Conservation (phyloP, 768 basidiomycete species). For the Antrodiella citrinella region DNA sequence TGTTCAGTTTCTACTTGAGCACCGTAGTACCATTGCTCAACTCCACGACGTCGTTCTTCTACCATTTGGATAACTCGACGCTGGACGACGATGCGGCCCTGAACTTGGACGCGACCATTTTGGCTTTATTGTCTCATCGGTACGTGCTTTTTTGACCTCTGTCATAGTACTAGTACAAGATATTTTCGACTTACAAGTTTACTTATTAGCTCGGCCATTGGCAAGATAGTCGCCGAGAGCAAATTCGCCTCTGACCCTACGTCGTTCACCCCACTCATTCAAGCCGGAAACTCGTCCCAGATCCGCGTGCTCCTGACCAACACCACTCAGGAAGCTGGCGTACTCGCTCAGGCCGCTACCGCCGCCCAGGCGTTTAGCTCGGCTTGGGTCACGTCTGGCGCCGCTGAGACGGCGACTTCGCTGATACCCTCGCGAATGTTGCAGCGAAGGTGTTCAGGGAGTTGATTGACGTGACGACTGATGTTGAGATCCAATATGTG, state of each 20-base stretch:
- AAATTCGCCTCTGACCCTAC: constrained; percentile 11
- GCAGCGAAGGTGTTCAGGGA: constrained; percentile 9
- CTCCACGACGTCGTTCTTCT: constrained; percentile 4
- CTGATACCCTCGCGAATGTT: neutral
- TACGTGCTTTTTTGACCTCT: neutral
- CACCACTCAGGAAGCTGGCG: constrained; percentile 13
- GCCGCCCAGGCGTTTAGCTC: constrained; percentile 9
- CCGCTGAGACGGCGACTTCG: constrained; percentile 1
- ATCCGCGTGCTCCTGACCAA: constrained; percentile 10
- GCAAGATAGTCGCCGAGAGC: constrained; percentile 14
- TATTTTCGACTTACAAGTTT: neutral
- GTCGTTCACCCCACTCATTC: constrained; percentile 10
- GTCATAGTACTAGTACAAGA: no score
- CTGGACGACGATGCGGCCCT: constrained; percentile 4
- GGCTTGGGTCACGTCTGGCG: constrained; percentile 6
- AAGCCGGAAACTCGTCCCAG: constrained; percentile 2
- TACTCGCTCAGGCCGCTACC: constrained; percentile 10
- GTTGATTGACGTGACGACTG: constrained; percentile 10
- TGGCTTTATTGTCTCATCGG: constrained; percentile 10
- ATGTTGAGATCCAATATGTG: constrained; percentile 12
- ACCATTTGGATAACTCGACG: constrained; percentile 9
- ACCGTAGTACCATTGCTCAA: constrained; percentile 6
- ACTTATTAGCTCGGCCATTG: constrained; percentile 8
- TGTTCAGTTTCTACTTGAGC: constrained; percentile 5
- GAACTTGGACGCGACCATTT: constrained; percentile 7